phyloP scores from a whole-genome alignment of 2,329 filamentous ascomycete species.

The Fusarium musae region DNA sequence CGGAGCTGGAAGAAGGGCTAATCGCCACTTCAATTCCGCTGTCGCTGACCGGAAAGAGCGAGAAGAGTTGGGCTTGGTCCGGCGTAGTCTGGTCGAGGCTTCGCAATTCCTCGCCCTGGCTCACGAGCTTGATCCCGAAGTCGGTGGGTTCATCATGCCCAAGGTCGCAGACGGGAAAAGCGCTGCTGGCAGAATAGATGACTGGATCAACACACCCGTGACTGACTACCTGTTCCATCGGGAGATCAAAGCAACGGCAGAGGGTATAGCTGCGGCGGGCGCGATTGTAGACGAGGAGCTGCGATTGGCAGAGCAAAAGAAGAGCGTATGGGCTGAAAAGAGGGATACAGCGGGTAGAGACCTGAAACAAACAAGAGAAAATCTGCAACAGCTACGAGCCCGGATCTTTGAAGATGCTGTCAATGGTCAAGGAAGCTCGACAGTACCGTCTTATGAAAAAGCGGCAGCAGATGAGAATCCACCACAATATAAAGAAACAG shows the following conservation, averaged over 20 bases:
- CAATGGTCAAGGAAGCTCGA: not conserved
- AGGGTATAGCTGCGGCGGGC: not conserved
- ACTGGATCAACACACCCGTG: not conserved
- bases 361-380: not conserved
- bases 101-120: not conserved
- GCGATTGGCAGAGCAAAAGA: not conserved
- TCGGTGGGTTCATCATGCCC: not conserved
- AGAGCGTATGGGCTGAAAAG: not conserved
- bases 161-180: not conserved
- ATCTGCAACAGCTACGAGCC: not conserved
- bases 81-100: not conserved
- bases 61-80: not conserved
- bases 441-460: not conserved
- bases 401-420: not conserved
- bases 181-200: not conserved
- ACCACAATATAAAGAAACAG: not conserved
- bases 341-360: not conserved
- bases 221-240: conserved; percentile 6
- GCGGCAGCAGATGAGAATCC: not conserved
- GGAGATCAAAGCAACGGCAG: not conserved
- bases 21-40: not conserved
- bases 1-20: not conserved
- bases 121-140: not conserved
- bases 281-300: not conserved
- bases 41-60: not conserved